Conservation (phyloP, 2,329 filamentous ascomycete species). For the Fusarium phyllophilum region DNA sequence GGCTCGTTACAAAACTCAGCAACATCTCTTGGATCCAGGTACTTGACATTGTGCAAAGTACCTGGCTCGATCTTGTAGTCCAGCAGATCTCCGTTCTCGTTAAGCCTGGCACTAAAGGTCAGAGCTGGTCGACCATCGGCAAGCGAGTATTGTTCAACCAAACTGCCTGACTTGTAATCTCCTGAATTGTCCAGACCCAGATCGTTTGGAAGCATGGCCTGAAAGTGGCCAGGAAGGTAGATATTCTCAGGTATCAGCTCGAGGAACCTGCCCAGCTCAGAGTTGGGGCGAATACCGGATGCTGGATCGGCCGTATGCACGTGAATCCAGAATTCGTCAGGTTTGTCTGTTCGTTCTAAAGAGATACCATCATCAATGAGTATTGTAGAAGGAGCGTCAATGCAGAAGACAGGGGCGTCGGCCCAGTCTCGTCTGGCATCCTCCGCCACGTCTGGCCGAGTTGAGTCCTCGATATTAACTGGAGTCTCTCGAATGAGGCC, state of each 20-base stretch:
- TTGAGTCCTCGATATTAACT: conserved; percentile 47
- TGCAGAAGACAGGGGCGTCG: conserved; percentile 73
- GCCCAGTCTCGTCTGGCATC: conserved; percentile 68
- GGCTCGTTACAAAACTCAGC: conserved; percentile 55
- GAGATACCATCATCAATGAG: conserved; percentile 86
- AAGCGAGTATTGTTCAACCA: conserved; percentile 66
- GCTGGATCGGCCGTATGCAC: conserved; percentile 83
- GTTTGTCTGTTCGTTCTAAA: conserved; percentile 65
- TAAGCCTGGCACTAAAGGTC: conserved; percentile 70
- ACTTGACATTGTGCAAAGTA: conserved; percentile 64
- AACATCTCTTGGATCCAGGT: conserved; percentile 64
- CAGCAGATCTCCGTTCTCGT: conserved; percentile 62
- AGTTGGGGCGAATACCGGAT: conserved; percentile 71
- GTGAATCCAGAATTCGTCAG: conserved; percentile 76
- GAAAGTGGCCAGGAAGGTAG: conserved; percentile 67
- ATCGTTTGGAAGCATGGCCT: conserved; percentile 65
- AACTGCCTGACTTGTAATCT: conserved; percentile 49
- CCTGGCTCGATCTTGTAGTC: conserved; percentile 66
- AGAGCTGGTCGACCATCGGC: conserved; percentile 61
- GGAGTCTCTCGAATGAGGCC: conserved; percentile 53
- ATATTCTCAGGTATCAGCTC: conserved; percentile 68
- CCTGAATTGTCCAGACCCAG: conserved; percentile 44
- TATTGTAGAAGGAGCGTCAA: conserved; percentile 72
- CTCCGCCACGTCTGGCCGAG: conserved; percentile 56
- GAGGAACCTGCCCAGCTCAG: conserved; percentile 68